Conservation (phyloP, 116 monocot species). For the Papilionanthe hybrid region DNA sequence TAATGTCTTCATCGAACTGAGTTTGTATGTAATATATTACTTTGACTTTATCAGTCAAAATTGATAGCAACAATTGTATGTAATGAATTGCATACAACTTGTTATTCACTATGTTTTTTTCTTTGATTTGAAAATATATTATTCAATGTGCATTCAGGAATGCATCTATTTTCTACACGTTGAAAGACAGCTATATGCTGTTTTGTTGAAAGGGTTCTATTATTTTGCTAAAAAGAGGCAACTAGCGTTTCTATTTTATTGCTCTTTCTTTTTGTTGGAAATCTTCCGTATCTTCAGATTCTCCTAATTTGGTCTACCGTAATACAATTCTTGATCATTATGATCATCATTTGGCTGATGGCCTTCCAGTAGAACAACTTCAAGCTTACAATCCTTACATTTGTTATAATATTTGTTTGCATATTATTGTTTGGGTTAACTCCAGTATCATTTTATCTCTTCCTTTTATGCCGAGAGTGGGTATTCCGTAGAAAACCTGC, state of each 20-base stretch:
- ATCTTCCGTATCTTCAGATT: too few relatives aligned
- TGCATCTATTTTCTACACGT: neutral
- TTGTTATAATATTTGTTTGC: too few relatives aligned
- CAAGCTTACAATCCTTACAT: neutral
- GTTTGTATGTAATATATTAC: neutral
- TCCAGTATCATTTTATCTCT: too few relatives aligned
- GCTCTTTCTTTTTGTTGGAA: neutral
- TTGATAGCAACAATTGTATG: neutral
- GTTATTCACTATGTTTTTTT: neutral
- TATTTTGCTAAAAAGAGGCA: neutral
- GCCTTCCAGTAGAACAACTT: neutral
- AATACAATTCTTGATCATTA: neutral
- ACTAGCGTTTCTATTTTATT: neutral
- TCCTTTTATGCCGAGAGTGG: too few relatives aligned
- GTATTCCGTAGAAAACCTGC: too few relatives aligned
- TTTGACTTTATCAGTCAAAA: neutral
- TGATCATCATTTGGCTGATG: neutral
- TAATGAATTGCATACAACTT: neutral
- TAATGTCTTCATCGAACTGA: neutral
- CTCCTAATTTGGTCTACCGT: neutral
- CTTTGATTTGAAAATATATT: neutral
- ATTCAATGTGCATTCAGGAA: neutral
- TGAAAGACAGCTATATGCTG: neutral
- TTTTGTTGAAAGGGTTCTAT: neutral
- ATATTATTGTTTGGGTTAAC: too few relatives aligned